Conservation (phyloP, 2,329 filamentous ascomycete species). For the Bretziella fagacearum region DNA sequence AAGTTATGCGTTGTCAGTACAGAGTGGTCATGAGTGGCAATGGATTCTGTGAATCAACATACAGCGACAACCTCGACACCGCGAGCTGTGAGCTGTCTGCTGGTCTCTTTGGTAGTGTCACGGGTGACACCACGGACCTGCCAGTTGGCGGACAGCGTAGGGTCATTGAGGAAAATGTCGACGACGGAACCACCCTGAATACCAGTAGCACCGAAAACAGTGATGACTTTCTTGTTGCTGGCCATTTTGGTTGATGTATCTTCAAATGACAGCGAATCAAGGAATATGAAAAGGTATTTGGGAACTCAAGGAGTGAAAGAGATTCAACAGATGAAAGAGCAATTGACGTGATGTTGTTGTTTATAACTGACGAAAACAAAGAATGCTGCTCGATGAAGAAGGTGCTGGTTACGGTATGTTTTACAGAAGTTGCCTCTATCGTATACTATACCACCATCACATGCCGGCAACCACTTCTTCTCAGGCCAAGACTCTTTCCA, state of each 20-base stretch:
- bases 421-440: too few species aligned
- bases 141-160: constrained; percentile 28
- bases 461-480: too few species aligned
- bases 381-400: too few species aligned
- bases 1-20: neutral
- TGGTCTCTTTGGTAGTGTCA: constrained; percentile 25
- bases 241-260: constrained; percentile 1
- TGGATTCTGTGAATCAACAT: too few species aligned
- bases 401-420: too few species aligned
- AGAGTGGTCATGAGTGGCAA: neutral
- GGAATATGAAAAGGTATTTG: neutral
- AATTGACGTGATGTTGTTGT: too few species aligned
- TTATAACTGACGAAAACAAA: too few species aligned
- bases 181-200: constrained; percentile 33
- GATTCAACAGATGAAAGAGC: neutral
- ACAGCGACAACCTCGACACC: constrained; percentile 29
- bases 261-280: neutral
- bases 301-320: neutral
- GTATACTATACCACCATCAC: too few species aligned
- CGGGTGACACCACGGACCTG: constrained; percentile 31
- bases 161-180: constrained; percentile 28
- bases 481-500: too few species aligned
- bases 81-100: constrained; percentile 23
- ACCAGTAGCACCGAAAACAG: constrained; percentile 33
- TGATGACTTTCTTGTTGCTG: constrained; percentile 21